These are phyloP conservation scores for Zymoseptoria crescenta DNA, from an alignment of 2,329 filamentous ascomycete genomes.

Conservation along the genomic window DNA sequence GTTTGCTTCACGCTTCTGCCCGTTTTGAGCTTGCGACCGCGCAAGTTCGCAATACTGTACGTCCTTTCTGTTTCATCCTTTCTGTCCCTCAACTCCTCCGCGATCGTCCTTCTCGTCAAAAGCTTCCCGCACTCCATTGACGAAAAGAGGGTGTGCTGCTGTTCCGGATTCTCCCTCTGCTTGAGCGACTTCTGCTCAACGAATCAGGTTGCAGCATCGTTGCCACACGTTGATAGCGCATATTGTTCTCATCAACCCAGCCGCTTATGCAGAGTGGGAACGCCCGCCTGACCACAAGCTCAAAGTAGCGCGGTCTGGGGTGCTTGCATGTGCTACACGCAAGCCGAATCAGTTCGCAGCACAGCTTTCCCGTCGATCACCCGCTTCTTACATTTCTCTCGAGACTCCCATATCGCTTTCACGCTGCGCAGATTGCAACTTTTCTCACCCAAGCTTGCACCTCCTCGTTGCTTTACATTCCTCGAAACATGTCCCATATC, in stretches of 20 bases:
- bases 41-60: constrained; percentile 97
- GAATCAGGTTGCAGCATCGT: constrained; percentile 11
- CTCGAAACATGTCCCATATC: constrained; percentile 1
- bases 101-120: constrained; percentile 6
- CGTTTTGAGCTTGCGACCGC: constrained; percentile 67
- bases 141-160: constrained; percentile 18
- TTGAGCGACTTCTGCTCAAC: constrained; percentile 6
- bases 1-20: constrained; percentile 88
- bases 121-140: constrained; percentile 7
- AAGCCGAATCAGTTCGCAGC: constrained; percentile 18
- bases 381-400: constrained; percentile 5
- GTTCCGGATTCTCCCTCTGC: constrained; percentile 14
- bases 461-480: constrained; percentile 1
- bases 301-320: constrained; percentile 17
- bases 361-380: constrained; percentile 16
- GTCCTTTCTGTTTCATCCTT: constrained; percentile 49
- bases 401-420: neutral
- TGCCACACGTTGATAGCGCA: constrained; percentile 22
- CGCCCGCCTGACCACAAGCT: constrained; percentile 28
- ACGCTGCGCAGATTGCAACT: constrained; percentile 3
- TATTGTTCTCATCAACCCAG: constrained; percentile 15
- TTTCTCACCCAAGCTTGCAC: constrained; percentile 5
- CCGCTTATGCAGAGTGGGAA: constrained; percentile 26
- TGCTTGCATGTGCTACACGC: constrained; percentile 16
- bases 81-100: constrained; percentile 4